These are phyloP conservation scores for Papiliotrema laurentii DNA, from an alignment of 1,284 basidiomycete genomes.

Conservation along the genomic window DNA sequence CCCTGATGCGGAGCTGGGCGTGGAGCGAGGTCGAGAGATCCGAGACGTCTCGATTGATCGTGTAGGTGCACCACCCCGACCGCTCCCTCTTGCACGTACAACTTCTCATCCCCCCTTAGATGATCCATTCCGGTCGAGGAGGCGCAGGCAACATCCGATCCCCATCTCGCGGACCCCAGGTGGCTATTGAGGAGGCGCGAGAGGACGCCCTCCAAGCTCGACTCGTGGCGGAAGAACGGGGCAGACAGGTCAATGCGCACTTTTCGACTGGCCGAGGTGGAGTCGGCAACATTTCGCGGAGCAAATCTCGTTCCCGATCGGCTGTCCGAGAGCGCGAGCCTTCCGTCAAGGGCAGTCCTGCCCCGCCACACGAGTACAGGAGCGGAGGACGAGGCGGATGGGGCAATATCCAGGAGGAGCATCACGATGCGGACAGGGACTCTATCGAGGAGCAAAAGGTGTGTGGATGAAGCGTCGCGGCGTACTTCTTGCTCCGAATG, in stretches of 20 bases:
- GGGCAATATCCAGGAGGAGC: conserved; percentile 44
- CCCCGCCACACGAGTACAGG: conserved; percentile 4
- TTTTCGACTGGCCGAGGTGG: conserved; percentile 47
- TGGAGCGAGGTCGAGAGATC: conserved; percentile 42
- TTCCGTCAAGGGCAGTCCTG: not conserved
- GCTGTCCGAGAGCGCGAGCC: conserved; percentile 9
- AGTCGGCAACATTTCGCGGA: conserved; percentile 40
- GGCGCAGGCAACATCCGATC: conserved; percentile 47
- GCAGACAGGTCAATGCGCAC: conserved; percentile 35
- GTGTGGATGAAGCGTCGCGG: not conserved
- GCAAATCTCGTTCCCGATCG: conserved; percentile 26
- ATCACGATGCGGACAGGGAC: conserved; percentile 10
- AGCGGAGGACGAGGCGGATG: conserved; percentile 43
- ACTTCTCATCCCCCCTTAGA: conserved; percentile 12
- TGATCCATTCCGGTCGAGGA: conserved; percentile 46
- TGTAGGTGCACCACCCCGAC: conserved; percentile 16
- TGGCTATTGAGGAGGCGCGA: conserved; percentile 26
- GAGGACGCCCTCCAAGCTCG: conserved; percentile 42
- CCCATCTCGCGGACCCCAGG: conserved; percentile 34
- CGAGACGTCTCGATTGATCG: conserved; percentile 27
- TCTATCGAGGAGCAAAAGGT: conserved; percentile 30
- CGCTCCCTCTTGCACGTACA: not conserved
- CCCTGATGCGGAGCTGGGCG: conserved; percentile 26
- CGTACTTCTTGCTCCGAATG: not conserved
- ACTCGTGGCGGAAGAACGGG: conserved; percentile 42